Base-by-base conservation (phyloP, 2,329 filamentous ascomycete species). In the Fusarium robinianum region DNA sequence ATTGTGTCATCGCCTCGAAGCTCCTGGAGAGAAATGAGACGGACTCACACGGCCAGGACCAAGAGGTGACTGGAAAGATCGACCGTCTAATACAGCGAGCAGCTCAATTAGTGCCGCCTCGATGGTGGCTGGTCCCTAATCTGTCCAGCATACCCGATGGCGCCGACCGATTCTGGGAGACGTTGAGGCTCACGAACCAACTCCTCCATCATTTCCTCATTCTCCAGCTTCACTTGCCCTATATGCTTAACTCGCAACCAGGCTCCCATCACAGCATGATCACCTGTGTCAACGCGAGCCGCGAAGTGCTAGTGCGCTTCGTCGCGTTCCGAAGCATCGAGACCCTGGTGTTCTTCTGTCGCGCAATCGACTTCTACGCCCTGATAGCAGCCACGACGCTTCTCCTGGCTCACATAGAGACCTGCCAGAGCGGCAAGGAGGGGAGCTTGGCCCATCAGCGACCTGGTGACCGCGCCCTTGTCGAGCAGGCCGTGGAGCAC, bases 171-270 rank as follows among this genome's bases (percentile, higher is more conserved):
- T 53, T 67, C 24, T 57, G 51, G 51, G 63, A 71, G 36, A 64
- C 55, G 12, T 25, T 57, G 8, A 65, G 67, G 5, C 47, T 70
- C 11, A 42, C 60, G 27, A 51, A 60, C n/a, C 70, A 73, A 34
- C 49, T 70, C 8, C 53, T 63, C n/a, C 65, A 73, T 46, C 69
- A 69, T 42, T 61, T 64, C 39, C 55, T 74, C 6, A 51, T 74
- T 3, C 62, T 63, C 31, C 67, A 68, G 38, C 63, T 73, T 0
- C 71, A 74, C 44, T 54, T 73, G 1, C 72, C 72, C 1, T 72
- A 67, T 41, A 60, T 71, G 41, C 46, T 73, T 7, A 55, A 52
- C 14, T 45, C 33, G 24, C 58, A 23, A 9, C 7, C 35, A 8
- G 27, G 41, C 5, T 60, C 62, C 29, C 59, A 65, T 5, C 69